A percentile compares a stretch with the other conserved stretches of the same genome.
phyloP scores from a whole-genome alignment of 768 basidiomycete species.

The Tulasnella sp. region DNA sequence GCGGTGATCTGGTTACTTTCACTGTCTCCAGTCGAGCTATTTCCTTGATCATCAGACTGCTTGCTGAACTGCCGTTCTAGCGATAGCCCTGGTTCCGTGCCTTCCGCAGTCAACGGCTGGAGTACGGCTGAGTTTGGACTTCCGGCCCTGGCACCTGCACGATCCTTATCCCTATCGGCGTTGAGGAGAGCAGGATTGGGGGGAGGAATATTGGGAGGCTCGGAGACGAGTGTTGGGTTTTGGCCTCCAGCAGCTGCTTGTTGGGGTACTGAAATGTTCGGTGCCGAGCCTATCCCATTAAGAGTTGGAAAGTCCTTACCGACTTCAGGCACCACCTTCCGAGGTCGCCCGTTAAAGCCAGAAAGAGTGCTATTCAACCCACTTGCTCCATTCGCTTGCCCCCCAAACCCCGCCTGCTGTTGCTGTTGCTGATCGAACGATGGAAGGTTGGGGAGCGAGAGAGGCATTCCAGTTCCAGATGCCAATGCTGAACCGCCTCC shows the following conservation, averaged over 20 bases:
- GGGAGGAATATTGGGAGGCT: conserved; percentile 17
- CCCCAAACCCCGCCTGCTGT: conserved; percentile 21
- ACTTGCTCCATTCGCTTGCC: conserved; percentile 12
- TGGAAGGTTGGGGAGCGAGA: conserved; percentile 25
- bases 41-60: conserved; percentile 14
- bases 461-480: conserved; percentile 18
- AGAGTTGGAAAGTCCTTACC: conserved; percentile 58
- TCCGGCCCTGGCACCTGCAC: conserved; percentile 25
- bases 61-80: conserved; percentile 5
- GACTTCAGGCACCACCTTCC: conserved; percentile 73
- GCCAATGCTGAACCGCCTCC: not conserved
- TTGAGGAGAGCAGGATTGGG: conserved; percentile 13
- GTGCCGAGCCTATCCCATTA: conserved; percentile 53
- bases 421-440: conserved; percentile 23
- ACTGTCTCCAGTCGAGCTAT: conserved; percentile 35
- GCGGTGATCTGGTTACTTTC: conserved; percentile 57
- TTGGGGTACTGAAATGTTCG: conserved; percentile 38
- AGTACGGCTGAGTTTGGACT: not conserved
- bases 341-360: conserved; percentile 71
- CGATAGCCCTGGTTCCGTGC: not conserved
- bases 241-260: conserved; percentile 15
- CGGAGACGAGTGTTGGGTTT: not conserved
- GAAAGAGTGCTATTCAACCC: conserved; percentile 64
- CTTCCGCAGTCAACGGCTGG: not conserved
- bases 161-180: conserved; percentile 10